Evolutionary conservation across 2,329 filamentous ascomycete species (phyloP), one percentile per base, ranked within the genome.

Genomic region (Cercospora zeae-maydis): DNA sequence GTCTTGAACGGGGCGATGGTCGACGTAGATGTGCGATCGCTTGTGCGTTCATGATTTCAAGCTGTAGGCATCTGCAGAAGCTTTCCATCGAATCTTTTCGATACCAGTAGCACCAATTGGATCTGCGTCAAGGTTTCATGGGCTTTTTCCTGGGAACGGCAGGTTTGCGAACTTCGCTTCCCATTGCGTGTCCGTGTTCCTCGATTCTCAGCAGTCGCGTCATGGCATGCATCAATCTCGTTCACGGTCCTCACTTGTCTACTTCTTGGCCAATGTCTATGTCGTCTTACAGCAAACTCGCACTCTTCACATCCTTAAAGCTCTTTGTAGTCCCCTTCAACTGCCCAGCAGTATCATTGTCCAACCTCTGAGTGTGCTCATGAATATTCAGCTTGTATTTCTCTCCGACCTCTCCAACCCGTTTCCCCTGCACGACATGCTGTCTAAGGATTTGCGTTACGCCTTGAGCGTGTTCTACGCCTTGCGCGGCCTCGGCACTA

Each of bases 271-370:
- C 42, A 49, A 11, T 49, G 10, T 16, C 19, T 19, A 13, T 16
- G 19, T 4, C 13, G 19, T 42, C 45, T 33, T 56, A 59, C 19
- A 64, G 16, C 36, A 64, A 21, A 51, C 45, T 54, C 19, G 64
- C 63, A 67, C 73, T 74, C 70, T 77, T 79, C 55, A 80, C 78
- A 61, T 79, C 78, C 63, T 70, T 71, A 37, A 75, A 76, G 54
- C 70, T 75, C 70, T 76, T 76, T 64, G 65, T 74, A 47, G 73
- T 76, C 19, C 73, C 73, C 66, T 74, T 78, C 63, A 83, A 82
- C 57, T 86, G 81, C 78, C 93, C 96, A 72, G 97, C 86, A 34
- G 88, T 91, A 70, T 97, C 92, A 74, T 99, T 99, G 78, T 98
- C 90, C 59, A 95, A 92, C 68, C 91, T 84, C 77, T 99, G 93